These are phyloP conservation scores for Curvularia spicifera DNA, from an alignment of 2,329 filamentous ascomycete genomes.

Conservation along the genomic window DNA sequence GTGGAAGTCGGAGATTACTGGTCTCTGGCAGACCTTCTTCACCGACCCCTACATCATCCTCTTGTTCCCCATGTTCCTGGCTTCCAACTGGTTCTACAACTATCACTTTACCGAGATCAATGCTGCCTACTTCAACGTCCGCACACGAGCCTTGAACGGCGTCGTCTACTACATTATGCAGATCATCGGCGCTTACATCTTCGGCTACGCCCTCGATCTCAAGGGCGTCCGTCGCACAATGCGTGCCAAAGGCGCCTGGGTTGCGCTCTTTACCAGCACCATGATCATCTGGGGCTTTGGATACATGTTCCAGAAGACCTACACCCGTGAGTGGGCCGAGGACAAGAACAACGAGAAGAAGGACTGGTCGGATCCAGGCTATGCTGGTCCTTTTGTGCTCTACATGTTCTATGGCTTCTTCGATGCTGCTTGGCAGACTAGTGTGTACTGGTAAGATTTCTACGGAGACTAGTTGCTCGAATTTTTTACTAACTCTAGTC, in stretches of 20 bases:
- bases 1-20: slow-evolving; percentile 78
- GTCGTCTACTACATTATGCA: slow-evolving; percentile 81
- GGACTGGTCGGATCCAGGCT: slow-evolving; percentile 73
- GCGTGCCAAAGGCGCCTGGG: slow-evolving; percentile 70
- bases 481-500: background rate
- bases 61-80: slow-evolving; percentile 82
- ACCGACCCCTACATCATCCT: slow-evolving; percentile 75
- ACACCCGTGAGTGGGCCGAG: slow-evolving; percentile 53
- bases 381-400: slow-evolving; percentile 81
- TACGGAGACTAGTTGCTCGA: background rate
- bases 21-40: slow-evolving; percentile 74
- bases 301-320: slow-evolving; percentile 74
- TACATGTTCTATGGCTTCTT: slow-evolving; percentile 92
- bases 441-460: slow-evolving; percentile 78
- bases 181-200: slow-evolving; percentile 75
- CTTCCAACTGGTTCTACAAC: slow-evolving; percentile 80
- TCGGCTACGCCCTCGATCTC: slow-evolving; percentile 73
- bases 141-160: slow-evolving; percentile 77
- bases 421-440: slow-evolving; percentile 89
- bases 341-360: slow-evolving; percentile 45
- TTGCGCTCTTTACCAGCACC: slow-evolving; percentile 69
- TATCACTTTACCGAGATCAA: slow-evolving; percentile 82
- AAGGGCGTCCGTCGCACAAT: slow-evolving; percentile 64
- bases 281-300: slow-evolving; percentile 84
- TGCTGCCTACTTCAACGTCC: slow-evolving; percentile 71